Base-by-base conservation (phyloP, 345 rosid genomes). In the Populus davidiana region DNA sequence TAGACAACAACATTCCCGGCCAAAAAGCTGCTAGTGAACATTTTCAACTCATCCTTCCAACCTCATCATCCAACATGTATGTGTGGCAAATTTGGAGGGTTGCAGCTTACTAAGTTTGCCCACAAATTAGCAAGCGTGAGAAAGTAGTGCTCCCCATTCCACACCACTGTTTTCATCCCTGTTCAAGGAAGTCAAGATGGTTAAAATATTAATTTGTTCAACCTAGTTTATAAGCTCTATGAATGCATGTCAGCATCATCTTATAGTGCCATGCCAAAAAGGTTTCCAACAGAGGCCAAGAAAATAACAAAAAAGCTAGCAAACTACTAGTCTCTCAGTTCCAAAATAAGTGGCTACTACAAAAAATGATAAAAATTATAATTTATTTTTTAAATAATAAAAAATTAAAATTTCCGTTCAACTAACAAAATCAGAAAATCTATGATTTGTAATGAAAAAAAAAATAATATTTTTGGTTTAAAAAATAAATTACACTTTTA, bases 111-210 rank as follows among this genome's bases (percentile, higher is more conserved):
- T 59, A 90, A 79, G 85, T 96, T 91, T 27, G 89, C 93, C 98
- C 99, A 96, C 71, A 96, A 76, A 84, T 96, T 96, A 16, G 87
- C 97, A 25, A 96, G 83, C 2, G 85, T 85, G 74, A 89, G 76
- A 71, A 94, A 89, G 84, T 86, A 94, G 68, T 83, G 88, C 44
- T 80, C 84, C 69, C 85, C 88, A 7, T 88, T 82, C 98, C 98
- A 96, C 50, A 75, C 82, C 67, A 89, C 89, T 72, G 50, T 84
- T 79, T 89, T 70, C 85, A 90, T 83, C 78, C 90, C 98, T 96
- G 87, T 18, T 43, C 79, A 82, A 21, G 78, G 50, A 73, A 80
- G 70, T 25, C 76, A 75, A 77, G 35, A 64, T 0, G 62, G 5
- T 38, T 1, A 50, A 31, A 5, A 33, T 35, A 23, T 47, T 74